These are phyloP conservation scores for Abrus pulchellus DNA, from an alignment of 306 rosid genomes.

Conservation along the genomic window DNA sequence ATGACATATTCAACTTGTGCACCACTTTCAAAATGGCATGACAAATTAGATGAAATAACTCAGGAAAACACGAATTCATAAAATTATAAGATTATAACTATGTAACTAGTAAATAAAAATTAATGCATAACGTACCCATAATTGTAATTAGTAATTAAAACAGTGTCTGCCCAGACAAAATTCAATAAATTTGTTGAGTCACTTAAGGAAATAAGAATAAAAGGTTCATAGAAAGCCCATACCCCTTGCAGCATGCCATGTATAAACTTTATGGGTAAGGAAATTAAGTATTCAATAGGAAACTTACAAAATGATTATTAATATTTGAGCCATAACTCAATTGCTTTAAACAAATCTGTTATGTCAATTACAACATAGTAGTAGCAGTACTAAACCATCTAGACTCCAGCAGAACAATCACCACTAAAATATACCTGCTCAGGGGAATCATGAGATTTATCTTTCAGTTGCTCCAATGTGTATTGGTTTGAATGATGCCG, in stretches of 20 bases:
- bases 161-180: not conserved
- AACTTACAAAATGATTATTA: not conserved
- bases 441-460: slow-evolving; percentile 58
- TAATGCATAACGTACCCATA: not conserved
- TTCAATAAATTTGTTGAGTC: slow-evolving; percentile 16
- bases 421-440: slow-evolving; percentile 68
- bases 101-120: not conserved
- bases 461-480: slow-evolving; percentile 50
- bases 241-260: not conserved
- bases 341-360: slow-evolving; percentile 8
- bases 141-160: slow-evolving; percentile 28
- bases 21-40: slow-evolving; percentile 1
- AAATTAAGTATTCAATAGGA: not conserved
- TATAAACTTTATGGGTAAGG: not conserved
- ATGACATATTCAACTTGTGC: slow-evolving; percentile 11
- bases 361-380: slow-evolving; percentile 19
- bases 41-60: slow-evolving; percentile 14
- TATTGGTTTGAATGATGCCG: slow-evolving; percentile 64
- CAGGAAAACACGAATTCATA: slow-evolving; percentile 10
- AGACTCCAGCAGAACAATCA: slow-evolving; percentile 24
- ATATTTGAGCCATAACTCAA: slow-evolving; percentile 30
- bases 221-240: slow-evolving; percentile 4
- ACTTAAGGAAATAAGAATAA: slow-evolving; percentile 13
- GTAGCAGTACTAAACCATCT: not conserved
- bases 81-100: not conserved